Evolutionary conservation across 805 yeast genomes (phyloP).

Genomic region (Wickerhamomyces tratensis): DNA sequence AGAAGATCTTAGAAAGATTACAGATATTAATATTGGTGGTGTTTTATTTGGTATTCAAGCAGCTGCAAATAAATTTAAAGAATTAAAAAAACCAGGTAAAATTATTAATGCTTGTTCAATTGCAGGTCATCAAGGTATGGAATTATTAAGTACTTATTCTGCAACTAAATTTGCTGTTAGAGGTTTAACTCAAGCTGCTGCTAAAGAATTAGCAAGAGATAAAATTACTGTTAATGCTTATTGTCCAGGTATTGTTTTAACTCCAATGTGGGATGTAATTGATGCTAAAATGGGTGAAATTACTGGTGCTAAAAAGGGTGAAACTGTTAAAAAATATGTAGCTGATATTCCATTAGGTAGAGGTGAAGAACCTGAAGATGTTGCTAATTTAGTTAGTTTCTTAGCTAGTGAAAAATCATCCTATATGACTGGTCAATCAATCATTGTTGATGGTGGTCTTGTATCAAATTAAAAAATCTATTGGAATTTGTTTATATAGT

Average conservation of each 20-base stretch:
- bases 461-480: constrained; percentile 4
- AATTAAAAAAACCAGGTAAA: constrained; percentile 23
- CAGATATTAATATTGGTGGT: constrained; percentile 22
- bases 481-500: too few relatives aligned
- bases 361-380: constrained; percentile 25
- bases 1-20: too few relatives aligned
- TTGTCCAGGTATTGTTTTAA: constrained; percentile 31
- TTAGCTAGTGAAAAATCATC: constrained; percentile 25
- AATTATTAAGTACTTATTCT: constrained; percentile 22
- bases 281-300: constrained; percentile 17
- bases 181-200: constrained; percentile 26
- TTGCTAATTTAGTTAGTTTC: constrained; percentile 25
- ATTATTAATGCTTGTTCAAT: constrained; percentile 29
- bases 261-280: constrained; percentile 26
- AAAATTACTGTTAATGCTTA: constrained; percentile 29
- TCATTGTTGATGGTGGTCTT: constrained; percentile 29
- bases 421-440: constrained; percentile 26
- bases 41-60: constrained; percentile 25
- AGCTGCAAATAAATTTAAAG: constrained; percentile 19
- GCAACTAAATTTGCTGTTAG: constrained; percentile 29
- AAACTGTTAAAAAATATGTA: constrained; percentile 15
- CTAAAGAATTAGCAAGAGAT: constrained; percentile 25
- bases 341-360: constrained; percentile 24
- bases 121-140: constrained; percentile 23
- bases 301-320: constrained; percentile 19